Base-by-base conservation (phyloP, 2,329 filamentous ascomycete genomes). In the Neofusicoccum parvum region DNA sequence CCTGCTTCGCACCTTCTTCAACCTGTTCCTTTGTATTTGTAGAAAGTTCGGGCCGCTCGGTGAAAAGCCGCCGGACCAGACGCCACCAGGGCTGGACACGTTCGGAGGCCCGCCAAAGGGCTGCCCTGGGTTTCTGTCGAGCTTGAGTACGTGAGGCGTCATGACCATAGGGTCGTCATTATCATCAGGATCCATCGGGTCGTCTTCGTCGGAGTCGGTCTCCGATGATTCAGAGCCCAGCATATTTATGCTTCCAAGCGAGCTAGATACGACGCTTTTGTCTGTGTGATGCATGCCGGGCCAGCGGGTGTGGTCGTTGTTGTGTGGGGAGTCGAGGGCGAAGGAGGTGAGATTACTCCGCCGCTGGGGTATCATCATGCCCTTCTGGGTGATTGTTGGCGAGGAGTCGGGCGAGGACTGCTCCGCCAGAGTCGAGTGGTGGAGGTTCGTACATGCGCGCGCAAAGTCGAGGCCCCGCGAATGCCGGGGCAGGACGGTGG, bases 401-500 rank as follows among this genome's bases (percentile, higher is more conserved):
- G 94, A 97, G 0, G 92, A 95, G 76, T 96, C 93, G 3, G 94
- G 93, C 5, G 92, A 95, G 0, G 92, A 91, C 75, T 90, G 87
- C 71, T 97, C 92, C 65, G 94, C 94, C 9, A 98, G 86, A 0
- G 92, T 98, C 15, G 94, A 97, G 78, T 98, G 95, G 79, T 98
- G 95, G 23, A 99, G 84, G 75, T 94, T 96, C 11, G 94, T 97
- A 68, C 92, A 95, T 11, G 94, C 94, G 70, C 94, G 87, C 46
- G 94, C 94, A 78, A 97, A 98, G 79, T 98, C 94, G 67, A 97
- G 83, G 49, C 94, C 94, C 65, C 94, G 88, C 36, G 94, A 97
- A 67, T 94, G 89, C 69, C 94, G 88, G 17, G 94, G 94, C 7
- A 98, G 85, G 53, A 96, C 91, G 63, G 94, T 96, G 32, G 91